Evolutionary conservation across 495 filamentous ascomycete species (phyloP), one percentile per base, ranked within the genome.

Genomic region (Ramalina intermedia): DNA sequence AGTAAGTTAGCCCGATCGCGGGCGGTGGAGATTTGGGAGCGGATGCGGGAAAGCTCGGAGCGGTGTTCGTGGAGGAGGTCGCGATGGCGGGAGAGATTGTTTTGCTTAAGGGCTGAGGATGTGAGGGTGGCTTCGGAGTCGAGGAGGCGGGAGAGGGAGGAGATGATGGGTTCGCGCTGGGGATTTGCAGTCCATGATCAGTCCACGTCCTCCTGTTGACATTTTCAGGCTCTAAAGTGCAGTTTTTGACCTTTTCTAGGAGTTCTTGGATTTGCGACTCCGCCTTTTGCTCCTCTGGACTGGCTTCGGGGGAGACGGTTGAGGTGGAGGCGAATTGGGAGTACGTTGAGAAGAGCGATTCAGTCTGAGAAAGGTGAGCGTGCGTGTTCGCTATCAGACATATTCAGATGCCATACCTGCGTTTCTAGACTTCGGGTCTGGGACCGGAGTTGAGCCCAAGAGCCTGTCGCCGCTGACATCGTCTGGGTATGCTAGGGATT

Each of bases 361-460:
- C 88, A 37, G 93, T 96, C 91, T 98, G 38, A 37, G 14, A 39
- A 11, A 21, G 6, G 14, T 56, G 35, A 59, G 46, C 23, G 41
- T 13, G 17, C 8, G 12, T 3, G 5, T 29, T 16, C 26, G 11
- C 12, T 8, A 48, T 33, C 26, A 27, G 16, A 16, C 43, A 46
- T 20, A 29, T 21, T 21, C 14, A 48, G 14, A 29, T 37, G 21
- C n/a, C 53, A 55, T 75, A 94, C 91, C 73, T 98, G 93, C 50
- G 84, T 86, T 64, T 98, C 93, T 51, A 96, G 71, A 18, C 81
- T 76, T 55, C 93, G 75, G 46, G 88, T 85, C 65, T 96, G 91
- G 66, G 94, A 87, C 55, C 91, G 84, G 47, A 98, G 78, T 69
- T 96, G 91, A 53, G 87, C 81, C 91, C 91, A 98, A 62, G 87